Base-by-base conservation (phyloP, 768 basidiomycete species). In the Rhodotorula taiwanensis region DNA sequence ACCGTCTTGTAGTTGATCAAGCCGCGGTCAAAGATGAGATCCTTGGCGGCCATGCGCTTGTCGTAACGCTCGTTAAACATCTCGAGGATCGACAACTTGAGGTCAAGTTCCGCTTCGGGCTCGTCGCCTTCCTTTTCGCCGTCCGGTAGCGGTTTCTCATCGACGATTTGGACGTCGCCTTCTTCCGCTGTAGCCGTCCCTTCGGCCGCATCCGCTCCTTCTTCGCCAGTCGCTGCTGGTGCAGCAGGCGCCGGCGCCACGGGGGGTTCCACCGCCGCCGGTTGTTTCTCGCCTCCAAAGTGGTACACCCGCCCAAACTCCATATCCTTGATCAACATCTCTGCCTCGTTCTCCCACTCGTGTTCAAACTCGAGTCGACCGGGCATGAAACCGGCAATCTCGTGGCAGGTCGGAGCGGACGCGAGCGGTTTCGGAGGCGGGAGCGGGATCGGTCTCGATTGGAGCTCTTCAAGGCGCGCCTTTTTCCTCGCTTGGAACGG, bases 361-460 rank as follows among this genome's bases (percentile, higher is more conserved):
- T 93, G 92, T 74, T 99, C 94, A 74, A 99, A 99, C 76, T 99
- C 94, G 41, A 99, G 81, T n/a, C 94, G 85, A 21, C 94, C 94
- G 14, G 94, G 94, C 73, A 99, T 86, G 77, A 86, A 98, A 0
- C 86, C 87, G 21, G 86, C 84, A 44, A 98, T 82, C 77, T 99
- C 94, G 75, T 97, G 94, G 21, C 89, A 77, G 16, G 84, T 89
- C 5, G 94, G 94, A 1, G 86, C 84, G 10, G 94, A 98, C 10
- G 87, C 89, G 7, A 92, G 87, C 4, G 84, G 80, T 73, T 89
- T 89, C 34, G 85, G 82, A 50, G 83, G 78, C 2, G 72, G 70
- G 30, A 70, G 57, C 13, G 70, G 74, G 27, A 75, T 67, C 2
- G 77, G 76, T 51, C 75, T 74, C 5, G 55, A n/a, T 25, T 78